Conservation (phyloP, 2,329 filamentous ascomycete genomes). For the Chaetothyriales sp. region DNA sequence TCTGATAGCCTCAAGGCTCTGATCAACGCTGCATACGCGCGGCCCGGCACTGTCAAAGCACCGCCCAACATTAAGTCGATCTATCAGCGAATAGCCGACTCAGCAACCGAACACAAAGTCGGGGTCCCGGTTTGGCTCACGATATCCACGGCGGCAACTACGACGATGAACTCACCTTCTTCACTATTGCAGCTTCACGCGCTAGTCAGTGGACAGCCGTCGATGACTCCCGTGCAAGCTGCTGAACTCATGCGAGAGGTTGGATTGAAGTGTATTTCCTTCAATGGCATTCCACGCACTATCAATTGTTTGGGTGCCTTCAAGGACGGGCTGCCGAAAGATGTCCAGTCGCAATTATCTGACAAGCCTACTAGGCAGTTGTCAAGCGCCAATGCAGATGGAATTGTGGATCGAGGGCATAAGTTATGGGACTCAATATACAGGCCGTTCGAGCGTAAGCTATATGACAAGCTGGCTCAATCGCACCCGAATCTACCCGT, state of each 20-base stretch:
- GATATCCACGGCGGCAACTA: constrained; percentile 64
- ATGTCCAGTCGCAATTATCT: constrained; percentile 41
- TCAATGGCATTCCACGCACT: constrained; percentile 54
- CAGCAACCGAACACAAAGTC: constrained; percentile 49
- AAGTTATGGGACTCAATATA: constrained; percentile 66
- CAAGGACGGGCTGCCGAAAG: constrained; percentile 45
- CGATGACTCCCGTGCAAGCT: constrained; percentile 18
- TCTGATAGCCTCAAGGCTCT: constrained; percentile 58
- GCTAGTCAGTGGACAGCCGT: constrained; percentile 40
- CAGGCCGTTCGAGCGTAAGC: constrained; percentile 57
- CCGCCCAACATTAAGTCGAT: constrained; percentile 50
- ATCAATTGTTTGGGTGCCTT: constrained; percentile 73
- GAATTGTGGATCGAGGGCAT: constrained; percentile 45
- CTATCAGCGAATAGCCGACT: constrained; percentile 49
- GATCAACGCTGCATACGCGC: constrained; percentile 56
- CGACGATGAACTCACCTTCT: constrained; percentile 75
- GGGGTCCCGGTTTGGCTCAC: constrained; percentile 53
- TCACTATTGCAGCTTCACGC: constrained; percentile 42
- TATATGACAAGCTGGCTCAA: constrained; percentile 55
- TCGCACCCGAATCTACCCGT: constrained; percentile 72
- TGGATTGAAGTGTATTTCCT: constrained; percentile 34
- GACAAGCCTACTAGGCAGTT: constrained; percentile 44
- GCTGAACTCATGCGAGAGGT: constrained; percentile 33
- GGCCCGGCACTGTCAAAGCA: constrained; percentile 51
- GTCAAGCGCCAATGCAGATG: constrained; percentile 40